phyloP scores from a whole-genome alignment of 1,284 basidiomycete genomes.

The Sporisorium scitamineum region DNA sequence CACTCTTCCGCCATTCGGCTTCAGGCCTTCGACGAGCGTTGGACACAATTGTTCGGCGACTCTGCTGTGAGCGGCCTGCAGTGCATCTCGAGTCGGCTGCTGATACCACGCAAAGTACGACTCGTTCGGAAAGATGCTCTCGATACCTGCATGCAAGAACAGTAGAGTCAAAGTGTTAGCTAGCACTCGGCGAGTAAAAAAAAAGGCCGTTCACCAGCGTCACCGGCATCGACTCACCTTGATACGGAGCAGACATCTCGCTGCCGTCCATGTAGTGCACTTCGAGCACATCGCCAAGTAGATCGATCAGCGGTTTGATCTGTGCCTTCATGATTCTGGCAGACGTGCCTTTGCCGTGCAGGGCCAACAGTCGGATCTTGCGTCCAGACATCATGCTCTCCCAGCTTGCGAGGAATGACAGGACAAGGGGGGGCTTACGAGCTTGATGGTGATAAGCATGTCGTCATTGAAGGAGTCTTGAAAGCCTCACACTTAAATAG shows the following conservation, averaged over 20 bases:
- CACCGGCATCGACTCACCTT: conserved; percentile 19
- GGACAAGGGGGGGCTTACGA: background rate
- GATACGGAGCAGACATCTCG: conserved; percentile 32
- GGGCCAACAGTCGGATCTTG: conserved; percentile 29
- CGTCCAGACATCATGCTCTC: conserved; percentile 7
- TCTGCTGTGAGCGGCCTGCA: conserved; percentile 24
- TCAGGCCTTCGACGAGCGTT: background rate
- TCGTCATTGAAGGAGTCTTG: background rate
- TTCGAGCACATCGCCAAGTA: conserved; percentile 25
- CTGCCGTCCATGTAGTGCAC: conserved; percentile 40
- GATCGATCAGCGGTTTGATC: conserved; percentile 43
- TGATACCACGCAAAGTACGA: conserved; percentile 48
- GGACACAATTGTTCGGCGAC: conserved; percentile 13
- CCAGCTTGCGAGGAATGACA: background rate
- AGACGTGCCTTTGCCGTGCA: conserved; percentile 54
- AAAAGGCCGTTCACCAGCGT: no score
- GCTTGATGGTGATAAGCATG: background rate
- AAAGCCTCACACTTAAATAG: background rate
- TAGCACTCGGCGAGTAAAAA: background rate
- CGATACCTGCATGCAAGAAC: conserved; percentile 26
- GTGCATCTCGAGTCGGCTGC: conserved; percentile 22
- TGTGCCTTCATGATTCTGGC: conserved; percentile 50
- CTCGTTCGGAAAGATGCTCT: conserved; percentile 37
- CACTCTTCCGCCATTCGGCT: background rate
- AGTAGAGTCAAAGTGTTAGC: background rate